These are phyloP conservation scores for Nepenthes mirabilis DNA, from an alignment of 148 eudicot species.

Conservation along the genomic window DNA sequence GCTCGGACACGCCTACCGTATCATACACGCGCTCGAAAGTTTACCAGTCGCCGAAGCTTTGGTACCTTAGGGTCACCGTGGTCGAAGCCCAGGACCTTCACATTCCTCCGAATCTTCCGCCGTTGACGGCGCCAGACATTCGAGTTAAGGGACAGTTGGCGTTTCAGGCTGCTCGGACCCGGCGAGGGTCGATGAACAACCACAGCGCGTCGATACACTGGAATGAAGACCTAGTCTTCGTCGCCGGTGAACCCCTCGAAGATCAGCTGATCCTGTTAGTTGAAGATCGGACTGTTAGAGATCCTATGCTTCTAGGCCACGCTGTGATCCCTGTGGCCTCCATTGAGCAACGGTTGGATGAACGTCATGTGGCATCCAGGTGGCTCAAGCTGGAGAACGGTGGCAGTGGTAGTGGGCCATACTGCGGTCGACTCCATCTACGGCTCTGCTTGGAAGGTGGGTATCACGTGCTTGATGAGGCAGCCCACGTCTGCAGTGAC, in stretches of 20 bases:
- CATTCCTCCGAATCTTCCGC: constrained; percentile 73
- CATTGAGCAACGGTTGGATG: constrained; percentile 76
- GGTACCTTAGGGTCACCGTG: constrained; percentile 66
- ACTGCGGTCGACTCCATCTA: constrained; percentile 58
- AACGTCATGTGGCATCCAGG: constrained; percentile 61
- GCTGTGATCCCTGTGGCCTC: constrained; percentile 57
- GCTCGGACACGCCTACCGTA: constrained; percentile 73
- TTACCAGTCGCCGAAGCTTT: constrained; percentile 84
- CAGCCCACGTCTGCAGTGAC: constrained; percentile 93
- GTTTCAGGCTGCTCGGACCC: constrained; percentile 64
- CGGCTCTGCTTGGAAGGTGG: constrained; percentile 87
- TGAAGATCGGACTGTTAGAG: constrained; percentile 70
- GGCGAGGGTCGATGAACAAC: constrained; percentile 64
- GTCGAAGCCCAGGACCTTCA: constrained; percentile 84
- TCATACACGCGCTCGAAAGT: constrained; percentile 74
- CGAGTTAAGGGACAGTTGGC: constrained; percentile 74
- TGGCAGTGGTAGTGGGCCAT: constrained; percentile 29
- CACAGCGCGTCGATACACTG: constrained; percentile 53
- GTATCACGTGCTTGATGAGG: constrained; percentile 96
- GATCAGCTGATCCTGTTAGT: constrained; percentile 58
- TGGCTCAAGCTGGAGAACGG: constrained; percentile 58
- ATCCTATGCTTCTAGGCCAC: constrained; percentile 70
- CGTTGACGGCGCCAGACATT: constrained; percentile 71
- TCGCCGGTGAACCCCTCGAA: constrained; percentile 86
- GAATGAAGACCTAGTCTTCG: constrained; percentile 70